phyloP scores from a whole-genome alignment of 2,329 filamentous ascomycete species.

The Fusarium annulatum region DNA sequence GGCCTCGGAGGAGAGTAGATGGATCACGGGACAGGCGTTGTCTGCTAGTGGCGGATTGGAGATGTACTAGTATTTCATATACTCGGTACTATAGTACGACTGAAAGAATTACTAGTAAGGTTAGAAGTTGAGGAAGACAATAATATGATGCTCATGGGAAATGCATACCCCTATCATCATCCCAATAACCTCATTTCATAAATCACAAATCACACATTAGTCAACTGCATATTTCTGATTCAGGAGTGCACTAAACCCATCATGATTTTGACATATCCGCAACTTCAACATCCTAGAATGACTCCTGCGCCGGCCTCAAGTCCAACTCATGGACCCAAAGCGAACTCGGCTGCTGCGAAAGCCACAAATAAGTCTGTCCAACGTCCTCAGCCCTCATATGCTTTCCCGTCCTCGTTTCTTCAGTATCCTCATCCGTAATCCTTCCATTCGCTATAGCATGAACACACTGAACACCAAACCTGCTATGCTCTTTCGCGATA shows the following conservation, averaged over 20 bases:
- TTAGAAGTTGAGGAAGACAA: too few species aligned
- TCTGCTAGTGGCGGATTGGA: conserved; percentile 59
- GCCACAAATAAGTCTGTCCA: conserved; percentile 65
- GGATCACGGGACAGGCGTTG: conserved; percentile 67
- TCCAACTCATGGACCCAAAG: conserved; percentile 38
- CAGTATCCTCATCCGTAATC: conserved; percentile 62
- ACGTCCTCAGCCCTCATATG: conserved; percentile 69
- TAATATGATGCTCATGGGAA: too few species aligned
- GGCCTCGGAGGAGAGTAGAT: conserved; percentile 59
- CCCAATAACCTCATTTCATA: too few species aligned
- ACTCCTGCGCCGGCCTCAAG: conserved; percentile 34
- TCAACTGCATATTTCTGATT: too few species aligned
- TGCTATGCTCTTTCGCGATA: conserved; percentile 66
- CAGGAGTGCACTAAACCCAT: too few species aligned
- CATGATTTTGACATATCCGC: too few species aligned
- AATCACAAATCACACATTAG: too few species aligned
- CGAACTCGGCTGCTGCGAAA: conserved; percentile 27
- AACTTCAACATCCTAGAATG: neutral
- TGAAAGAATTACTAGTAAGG: too few species aligned
- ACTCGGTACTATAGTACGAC: too few species aligned
- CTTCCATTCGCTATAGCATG: conserved; percentile 68
- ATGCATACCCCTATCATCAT: too few species aligned
- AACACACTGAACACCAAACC: conserved; percentile 67
- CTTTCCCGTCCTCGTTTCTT: conserved; percentile 61
- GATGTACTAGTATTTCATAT: conserved; percentile 14